phyloP scores from a whole-genome alignment of 2,329 filamentous ascomycete genomes.

The Cercospora berteroae region DNA sequence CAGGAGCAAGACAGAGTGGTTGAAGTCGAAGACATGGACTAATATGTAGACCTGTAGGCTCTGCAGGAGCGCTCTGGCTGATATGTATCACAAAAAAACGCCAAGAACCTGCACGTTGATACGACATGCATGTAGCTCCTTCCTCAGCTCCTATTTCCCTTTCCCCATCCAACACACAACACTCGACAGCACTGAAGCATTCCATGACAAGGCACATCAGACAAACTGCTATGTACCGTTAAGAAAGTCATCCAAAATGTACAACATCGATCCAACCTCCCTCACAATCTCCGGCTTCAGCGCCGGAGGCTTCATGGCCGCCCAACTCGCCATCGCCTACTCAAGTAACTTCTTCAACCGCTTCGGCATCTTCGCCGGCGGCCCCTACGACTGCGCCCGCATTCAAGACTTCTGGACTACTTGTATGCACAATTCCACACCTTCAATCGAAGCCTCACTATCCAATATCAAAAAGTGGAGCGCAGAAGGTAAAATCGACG shows the following conservation, averaged over 20 bases:
- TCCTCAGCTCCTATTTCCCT: neutral
- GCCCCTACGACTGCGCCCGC: conserved; percentile 18
- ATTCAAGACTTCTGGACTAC: conserved; percentile 8
- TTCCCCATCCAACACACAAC: too few species aligned
- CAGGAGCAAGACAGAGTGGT: conserved; percentile 36
- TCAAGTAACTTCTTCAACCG: conserved; percentile 6
- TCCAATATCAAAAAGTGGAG: conserved; percentile 11
- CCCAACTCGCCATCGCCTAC: conserved; percentile 17
- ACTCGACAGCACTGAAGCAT: neutral
- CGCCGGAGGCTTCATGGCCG: conserved; percentile 19
- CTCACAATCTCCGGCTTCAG: conserved; percentile 20
- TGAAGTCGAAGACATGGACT: conserved; percentile 44
- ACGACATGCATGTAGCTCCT: neutral
- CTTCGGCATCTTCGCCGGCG: conserved; percentile 15
- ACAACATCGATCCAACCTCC: conserved; percentile 11
- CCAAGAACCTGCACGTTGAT: neutral
- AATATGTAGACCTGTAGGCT: neutral
- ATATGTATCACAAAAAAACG: neutral
- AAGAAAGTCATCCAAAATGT: neutral
- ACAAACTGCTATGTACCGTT: neutral
- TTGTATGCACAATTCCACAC: conserved; percentile 11
- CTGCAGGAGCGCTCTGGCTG: neutral
- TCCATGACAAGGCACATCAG: neutral
- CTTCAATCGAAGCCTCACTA: neutral
- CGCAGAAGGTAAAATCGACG: conserved; percentile 1